phyloP scores from a whole-genome alignment of 306 rosid genomes.

The Quercus mongolica region DNA sequence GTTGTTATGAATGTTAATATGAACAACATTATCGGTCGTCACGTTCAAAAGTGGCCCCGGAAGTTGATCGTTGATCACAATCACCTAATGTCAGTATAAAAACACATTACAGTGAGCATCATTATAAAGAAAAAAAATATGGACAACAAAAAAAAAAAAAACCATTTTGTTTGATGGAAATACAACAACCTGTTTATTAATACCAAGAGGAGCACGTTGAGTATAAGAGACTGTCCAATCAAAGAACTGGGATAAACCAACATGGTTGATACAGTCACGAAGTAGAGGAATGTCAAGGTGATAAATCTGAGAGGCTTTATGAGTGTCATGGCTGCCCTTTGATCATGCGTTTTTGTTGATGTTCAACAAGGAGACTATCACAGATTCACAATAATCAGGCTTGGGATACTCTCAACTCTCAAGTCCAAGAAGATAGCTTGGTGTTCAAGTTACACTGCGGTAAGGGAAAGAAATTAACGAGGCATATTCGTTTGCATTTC shows the following conservation, averaged over 20 bases:
- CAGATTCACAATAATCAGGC: too few relatives aligned
- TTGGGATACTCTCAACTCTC: too few relatives aligned
- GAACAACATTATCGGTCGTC: not conserved
- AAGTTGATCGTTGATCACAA: constrained; percentile 3
- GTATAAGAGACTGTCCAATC: constrained; percentile 1
- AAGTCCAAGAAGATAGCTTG: too few relatives aligned
- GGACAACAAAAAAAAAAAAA: not conserved
- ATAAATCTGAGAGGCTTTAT: not conserved
- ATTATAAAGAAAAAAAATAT: not conserved
- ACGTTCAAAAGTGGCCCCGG: constrained; percentile 1
- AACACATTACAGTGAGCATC: not conserved
- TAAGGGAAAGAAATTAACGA: not conserved
- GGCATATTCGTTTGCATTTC: not conserved
- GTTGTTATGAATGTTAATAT: not conserved
- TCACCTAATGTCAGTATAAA: not conserved
- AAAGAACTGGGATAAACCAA: not conserved
- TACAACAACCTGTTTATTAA: not conserved
- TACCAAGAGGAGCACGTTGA: constrained; percentile 1
- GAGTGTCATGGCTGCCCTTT: not conserved
- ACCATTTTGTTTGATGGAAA: not conserved
- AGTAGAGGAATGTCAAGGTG: not conserved
- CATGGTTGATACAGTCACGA: not conserved
- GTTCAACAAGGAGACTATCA: not conserved
- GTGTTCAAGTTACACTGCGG: too few relatives aligned
- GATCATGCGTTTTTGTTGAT: not conserved